Conservation (phyloP, 805 yeast species). For the Clavispora fructus region DNA sequence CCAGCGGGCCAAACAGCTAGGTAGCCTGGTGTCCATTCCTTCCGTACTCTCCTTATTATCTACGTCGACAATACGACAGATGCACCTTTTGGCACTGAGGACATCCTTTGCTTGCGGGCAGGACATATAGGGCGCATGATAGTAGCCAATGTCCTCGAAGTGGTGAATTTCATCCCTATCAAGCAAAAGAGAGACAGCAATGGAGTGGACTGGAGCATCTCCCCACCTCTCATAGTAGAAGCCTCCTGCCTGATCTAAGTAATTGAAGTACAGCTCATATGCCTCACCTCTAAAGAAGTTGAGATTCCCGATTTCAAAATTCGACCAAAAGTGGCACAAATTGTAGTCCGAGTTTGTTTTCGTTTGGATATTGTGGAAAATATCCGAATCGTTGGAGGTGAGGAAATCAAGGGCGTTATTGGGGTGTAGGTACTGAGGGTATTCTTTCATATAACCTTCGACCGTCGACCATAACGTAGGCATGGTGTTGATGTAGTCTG, state of each 20-base stretch:
- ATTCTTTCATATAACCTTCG: slow-evolving; percentile 37
- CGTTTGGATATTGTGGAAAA: slow-evolving; percentile 10
- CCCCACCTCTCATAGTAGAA: slow-evolving; percentile 61
- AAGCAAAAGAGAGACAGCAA: slow-evolving; percentile 29
- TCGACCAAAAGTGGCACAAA: slow-evolving; percentile 72
- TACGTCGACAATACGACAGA: slow-evolving; percentile 20
- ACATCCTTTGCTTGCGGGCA: slow-evolving; percentile 36
- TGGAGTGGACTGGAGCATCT: slow-evolving; percentile 45
- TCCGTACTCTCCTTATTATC: slow-evolving; percentile 9
- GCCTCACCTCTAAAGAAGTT: slow-evolving; percentile 44
- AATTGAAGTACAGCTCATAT: slow-evolving; percentile 41
- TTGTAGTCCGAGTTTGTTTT: slow-evolving; percentile 40
- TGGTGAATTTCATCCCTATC: slow-evolving; percentile 37
- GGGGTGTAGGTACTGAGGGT: slow-evolving; percentile 43
- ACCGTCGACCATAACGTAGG: slow-evolving; percentile 49
- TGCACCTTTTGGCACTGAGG: slow-evolving; percentile 31
- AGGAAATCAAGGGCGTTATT: slow-evolving; percentile 45
- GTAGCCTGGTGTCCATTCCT: slow-evolving; percentile 41
- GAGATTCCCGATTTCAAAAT: slow-evolving; percentile 53
- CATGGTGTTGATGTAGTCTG: slow-evolving; percentile 49
- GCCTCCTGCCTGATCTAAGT: slow-evolving; percentile 45
- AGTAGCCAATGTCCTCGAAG: slow-evolving; percentile 42
- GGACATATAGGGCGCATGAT: slow-evolving; percentile 37
- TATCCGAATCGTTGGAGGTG: slow-evolving; percentile 37
- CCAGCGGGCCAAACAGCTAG: slow-evolving; percentile 70